Evolutionary conservation across 148 eudicot species (phyloP).

Genomic region (Rhododendron molle): DNA sequence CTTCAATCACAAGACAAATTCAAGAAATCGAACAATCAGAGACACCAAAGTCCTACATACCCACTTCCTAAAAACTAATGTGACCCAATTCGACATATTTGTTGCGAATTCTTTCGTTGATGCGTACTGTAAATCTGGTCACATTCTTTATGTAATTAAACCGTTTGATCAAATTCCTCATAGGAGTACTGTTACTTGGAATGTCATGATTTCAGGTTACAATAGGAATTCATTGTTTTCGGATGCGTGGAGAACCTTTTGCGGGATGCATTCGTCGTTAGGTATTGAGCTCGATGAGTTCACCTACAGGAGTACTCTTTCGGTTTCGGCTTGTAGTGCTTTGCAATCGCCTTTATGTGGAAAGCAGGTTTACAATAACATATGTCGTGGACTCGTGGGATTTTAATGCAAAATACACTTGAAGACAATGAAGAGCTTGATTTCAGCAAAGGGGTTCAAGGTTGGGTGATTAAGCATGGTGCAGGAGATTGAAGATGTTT

Average conservation of each 20-base stretch:
- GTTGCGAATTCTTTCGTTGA: slow-evolving; percentile 39
- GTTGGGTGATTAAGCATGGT: slow-evolving; percentile 59
- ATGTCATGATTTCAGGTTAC: slow-evolving; percentile 54
- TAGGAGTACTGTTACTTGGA: slow-evolving; percentile 51
- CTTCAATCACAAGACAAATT: too few species aligned
- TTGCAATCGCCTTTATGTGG: slow-evolving; percentile 41
- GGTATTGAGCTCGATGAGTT: slow-evolving; percentile 49
- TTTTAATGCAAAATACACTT: slow-evolving; percentile 45
- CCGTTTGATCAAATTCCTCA: slow-evolving; percentile 59
- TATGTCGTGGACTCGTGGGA: slow-evolving; percentile 24
- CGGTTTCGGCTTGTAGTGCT: slow-evolving; percentile 46
- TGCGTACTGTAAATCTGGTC: slow-evolving; percentile 35
- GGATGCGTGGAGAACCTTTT: slow-evolving; percentile 60
- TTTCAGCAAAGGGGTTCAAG: slow-evolving; percentile 65
- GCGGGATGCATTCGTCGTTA: slow-evolving; percentile 40
- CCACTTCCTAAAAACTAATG: slow-evolving; percentile 34
- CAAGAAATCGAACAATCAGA: too few species aligned
- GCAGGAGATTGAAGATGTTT: slow-evolving; percentile 38
- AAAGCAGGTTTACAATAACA: slow-evolving; percentile 44
- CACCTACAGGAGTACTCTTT: slow-evolving; percentile 61
- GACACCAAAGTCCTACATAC: slow-evolving; percentile 40
- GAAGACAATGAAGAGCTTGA: slow-evolving; percentile 24
- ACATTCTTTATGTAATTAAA: slow-evolving; percentile 39
- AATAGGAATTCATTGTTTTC: slow-evolving; percentile 36
- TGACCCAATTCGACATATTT: slow-evolving; percentile 18